Base-by-base conservation (phyloP, 352 stramenopile genomes). In the Pythium monospermum region DNA sequence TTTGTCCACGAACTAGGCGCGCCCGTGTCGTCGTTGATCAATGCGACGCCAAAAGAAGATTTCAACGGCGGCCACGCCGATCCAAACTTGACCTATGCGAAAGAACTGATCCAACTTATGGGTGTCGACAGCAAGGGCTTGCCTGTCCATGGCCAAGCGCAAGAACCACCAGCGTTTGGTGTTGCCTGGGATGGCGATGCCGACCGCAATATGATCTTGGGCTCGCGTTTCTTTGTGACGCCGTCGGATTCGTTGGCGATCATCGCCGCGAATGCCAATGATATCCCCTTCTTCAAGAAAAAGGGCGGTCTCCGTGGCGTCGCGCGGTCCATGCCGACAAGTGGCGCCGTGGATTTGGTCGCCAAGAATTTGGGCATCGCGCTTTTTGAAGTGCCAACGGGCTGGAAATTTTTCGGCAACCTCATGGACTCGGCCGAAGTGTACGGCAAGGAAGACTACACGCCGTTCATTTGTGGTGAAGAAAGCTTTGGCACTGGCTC, bases 381-480 rank as follows among this genome's bases (percentile, higher is more conserved):
- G 15, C 90, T 94, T 47, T 99, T 99, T 68, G 95, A 98, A 53
- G 98, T 98, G 31, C 97, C 97, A 18, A 99, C 97, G 26, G 97
- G 97, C 44, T 99, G 97, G 97, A 99, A 99, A 79, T 99, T 98
- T 74, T 99, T 99, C 64, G 97, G 96, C 31, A 99, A 99, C 76
- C 74, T 99, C 23, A 99, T 99, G 97, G 94, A 98, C 73, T 98
- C 94, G 13, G 94, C 97, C 57, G 91, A 96, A 32, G 76, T 96
- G 41, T 98, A 96, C 61, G 89, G 86, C 53, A 96, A 96, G 66
- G 87, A 97, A 57, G 93, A 99, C 68, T 99, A 98, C 73, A 97
- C 88, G 30, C 97, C 97, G 16, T 99, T 99, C 68, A 91, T 99
- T 28, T 99, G 97, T 69, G 97, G 97, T 23, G 97, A 99, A 71